Base-by-base conservation (phyloP, 2,329 filamentous ascomycete species). In the Lecanicillium sp. region DNA sequence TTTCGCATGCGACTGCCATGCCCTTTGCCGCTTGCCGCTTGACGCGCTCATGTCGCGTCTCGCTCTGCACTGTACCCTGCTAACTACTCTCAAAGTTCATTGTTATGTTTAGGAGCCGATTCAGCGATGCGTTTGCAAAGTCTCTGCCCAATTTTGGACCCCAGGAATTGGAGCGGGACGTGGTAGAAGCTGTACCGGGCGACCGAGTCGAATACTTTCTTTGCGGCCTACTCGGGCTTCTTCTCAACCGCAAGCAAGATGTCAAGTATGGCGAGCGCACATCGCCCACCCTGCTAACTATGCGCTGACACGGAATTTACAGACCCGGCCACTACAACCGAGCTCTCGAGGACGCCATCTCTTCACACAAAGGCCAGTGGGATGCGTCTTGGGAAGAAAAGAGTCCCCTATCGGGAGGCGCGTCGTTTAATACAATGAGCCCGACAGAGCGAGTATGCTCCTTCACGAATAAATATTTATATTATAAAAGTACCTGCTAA, bases 221-320 rank as follows among this genome's bases (percentile, higher is more conserved):
- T 18, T 98, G 94, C 68, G 88, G 88, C 45, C 65, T 98, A 48
- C 70, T 98, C 32, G 82, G 85, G 22, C 70, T 98, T 51, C 77
- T 95, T 40, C 71, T 98, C 54, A 98, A 98, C 63, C 82, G 92
- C 61, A 96, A 98, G 71, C 95, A 98, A 60, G 89, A 95, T 65
- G 85, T 96, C 58, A 95, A 98, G 92, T 96, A 77, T 63, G 87
- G 47, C 46, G 12, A 30, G 32, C 22, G 22, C 11, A 6, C 22
- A 25, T 7, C 22, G 6, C 22, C 22, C 22, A 25, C 6, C 22
- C 12, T 19, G 2, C n/a, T 3, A 25, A 3, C 9, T 22, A 14
- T 20, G 14, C 20, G n/a, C 22, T 19, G 17, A 22, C 12, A 16
- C 36, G 37, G 22, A 38, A 25, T 9, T 16, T 14, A 30, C 50